These are phyloP conservation scores for Rhytidiadelphus loreus DNA, from an alignment of 225 moss, liverwort and hornwort genomes.

Conservation along the genomic window DNA sequence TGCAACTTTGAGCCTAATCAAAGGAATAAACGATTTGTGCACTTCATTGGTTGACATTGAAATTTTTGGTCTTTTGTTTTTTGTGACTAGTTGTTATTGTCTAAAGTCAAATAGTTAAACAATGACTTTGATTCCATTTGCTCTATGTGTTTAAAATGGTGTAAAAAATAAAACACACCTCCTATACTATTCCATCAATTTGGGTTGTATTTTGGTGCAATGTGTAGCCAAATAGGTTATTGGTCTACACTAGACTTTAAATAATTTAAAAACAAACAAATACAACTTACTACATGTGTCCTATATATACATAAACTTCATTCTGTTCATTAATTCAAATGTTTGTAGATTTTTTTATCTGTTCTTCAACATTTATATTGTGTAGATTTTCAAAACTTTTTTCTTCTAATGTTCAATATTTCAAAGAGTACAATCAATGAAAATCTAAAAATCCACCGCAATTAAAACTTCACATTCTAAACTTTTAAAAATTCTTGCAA, in stretches of 20 bases:
- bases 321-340: not conserved
- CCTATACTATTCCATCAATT: not conserved
- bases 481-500: too few relatives aligned
- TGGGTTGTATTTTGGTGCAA: not conserved
- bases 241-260: not conserved
- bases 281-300: not conserved
- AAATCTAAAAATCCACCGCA: not conserved
- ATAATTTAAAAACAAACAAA: not conserved
- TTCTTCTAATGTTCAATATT: not conserved
- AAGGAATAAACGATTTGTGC: not conserved
- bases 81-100: not conserved
- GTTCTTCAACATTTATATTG: too few relatives aligned
- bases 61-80: not conserved
- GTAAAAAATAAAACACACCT: not conserved
- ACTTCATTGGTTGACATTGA: fast-evolving
- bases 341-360: not conserved
- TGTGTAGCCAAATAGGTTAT: not conserved
- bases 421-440: not conserved
- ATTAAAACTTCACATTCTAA: too few relatives aligned
- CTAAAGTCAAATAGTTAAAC: not conserved
- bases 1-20: not conserved
- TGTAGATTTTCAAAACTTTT: not conserved
- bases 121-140: not conserved
- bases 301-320: not conserved
- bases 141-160: not conserved